Evolutionary conservation across 768 basidiomycete genomes (phyloP).

Genomic region (Mrakia hoshinonis): DNA sequence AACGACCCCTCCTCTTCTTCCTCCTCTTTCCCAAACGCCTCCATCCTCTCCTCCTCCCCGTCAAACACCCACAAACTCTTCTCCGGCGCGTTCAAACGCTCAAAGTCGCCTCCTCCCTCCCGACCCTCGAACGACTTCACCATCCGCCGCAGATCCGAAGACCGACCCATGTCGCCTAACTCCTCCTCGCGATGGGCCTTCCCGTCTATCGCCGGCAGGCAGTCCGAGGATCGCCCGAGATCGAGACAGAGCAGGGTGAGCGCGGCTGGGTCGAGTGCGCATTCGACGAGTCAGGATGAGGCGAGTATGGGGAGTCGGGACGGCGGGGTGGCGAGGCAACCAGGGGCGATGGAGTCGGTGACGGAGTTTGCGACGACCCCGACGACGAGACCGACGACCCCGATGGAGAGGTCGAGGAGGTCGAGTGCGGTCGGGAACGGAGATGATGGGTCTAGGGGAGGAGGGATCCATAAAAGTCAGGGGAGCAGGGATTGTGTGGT

Average conservation of each 20-base stretch:
- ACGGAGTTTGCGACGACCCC: background rate
- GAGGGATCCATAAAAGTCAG: background rate
- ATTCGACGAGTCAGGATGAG: background rate
- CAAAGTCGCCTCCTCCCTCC: slow-evolving; percentile 1
- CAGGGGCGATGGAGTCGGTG: background rate
- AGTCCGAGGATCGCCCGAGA: slow-evolving; percentile 8
- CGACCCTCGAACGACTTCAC: background rate
- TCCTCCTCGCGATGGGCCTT: slow-evolving; percentile 11
- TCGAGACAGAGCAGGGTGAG: slow-evolving; percentile 14
- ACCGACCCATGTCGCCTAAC: background rate
- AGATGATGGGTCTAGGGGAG: background rate
- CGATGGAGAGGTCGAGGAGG: background rate
- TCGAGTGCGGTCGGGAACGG: background rate
- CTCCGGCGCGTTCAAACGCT: slow-evolving; percentile 3
- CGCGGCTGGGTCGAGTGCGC: background rate
- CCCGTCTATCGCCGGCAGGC: background rate
- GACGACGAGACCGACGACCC: background rate
- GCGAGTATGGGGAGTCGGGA: background rate
- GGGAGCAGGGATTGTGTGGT: slow-evolving; percentile 21
- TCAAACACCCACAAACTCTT: background rate
- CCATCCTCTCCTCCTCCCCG: slow-evolving; percentile 7
- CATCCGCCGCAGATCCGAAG: slow-evolving; percentile 5
- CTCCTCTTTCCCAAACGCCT: background rate
- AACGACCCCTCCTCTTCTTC: background rate
- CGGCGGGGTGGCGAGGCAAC: background rate